These are phyloP conservation scores for Cutaneotrichosporon curvatum DNA, from an alignment of 1,284 basidiomycete genomes.

Conservation along the genomic window DNA sequence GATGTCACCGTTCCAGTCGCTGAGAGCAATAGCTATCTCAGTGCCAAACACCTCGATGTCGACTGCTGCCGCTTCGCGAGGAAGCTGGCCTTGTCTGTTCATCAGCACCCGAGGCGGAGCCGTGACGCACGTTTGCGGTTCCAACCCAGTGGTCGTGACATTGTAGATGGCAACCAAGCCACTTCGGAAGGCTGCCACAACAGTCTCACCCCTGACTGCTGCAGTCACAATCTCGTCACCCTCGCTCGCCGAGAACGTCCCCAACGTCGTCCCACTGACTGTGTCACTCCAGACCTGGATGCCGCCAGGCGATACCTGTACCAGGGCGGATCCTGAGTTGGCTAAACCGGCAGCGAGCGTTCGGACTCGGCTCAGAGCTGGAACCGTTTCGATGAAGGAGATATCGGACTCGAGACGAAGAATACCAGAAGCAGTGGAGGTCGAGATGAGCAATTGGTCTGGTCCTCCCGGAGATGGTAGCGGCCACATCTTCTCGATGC, in stretches of 20 bases:
- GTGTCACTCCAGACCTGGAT: slow-evolving; percentile 50
- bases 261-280: neutral
- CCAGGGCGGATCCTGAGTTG: slow-evolving; percentile 47
- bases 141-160: no score
- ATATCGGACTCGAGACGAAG: slow-evolving; percentile 20
- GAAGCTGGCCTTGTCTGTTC: slow-evolving; percentile 6
- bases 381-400: slow-evolving; percentile 39
- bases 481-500: slow-evolving; percentile 61
- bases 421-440: slow-evolving; percentile 23
- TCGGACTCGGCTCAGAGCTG: slow-evolving; percentile 44
- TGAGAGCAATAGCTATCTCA: slow-evolving; percentile 49
- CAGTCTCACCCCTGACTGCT: slow-evolving; percentile 53
- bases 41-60: neutral
- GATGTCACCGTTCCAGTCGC: slow-evolving; percentile 70
- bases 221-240: slow-evolving; percentile 59
- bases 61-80: slow-evolving; percentile 1
- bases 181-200: slow-evolving; percentile 53
- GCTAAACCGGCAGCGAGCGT: slow-evolving; percentile 61
- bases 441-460: neutral
- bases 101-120: no score
- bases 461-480: slow-evolving; percentile 45
- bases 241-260: neutral
- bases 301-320: slow-evolving; percentile 63
- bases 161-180: slow-evolving; percentile 51
- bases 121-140: no score